A percentile compares a stretch with the other conserved stretches of the same genome.
Conservation (phyloP, 768 basidiomycete species). For the Boletus reticulatus region DNA sequence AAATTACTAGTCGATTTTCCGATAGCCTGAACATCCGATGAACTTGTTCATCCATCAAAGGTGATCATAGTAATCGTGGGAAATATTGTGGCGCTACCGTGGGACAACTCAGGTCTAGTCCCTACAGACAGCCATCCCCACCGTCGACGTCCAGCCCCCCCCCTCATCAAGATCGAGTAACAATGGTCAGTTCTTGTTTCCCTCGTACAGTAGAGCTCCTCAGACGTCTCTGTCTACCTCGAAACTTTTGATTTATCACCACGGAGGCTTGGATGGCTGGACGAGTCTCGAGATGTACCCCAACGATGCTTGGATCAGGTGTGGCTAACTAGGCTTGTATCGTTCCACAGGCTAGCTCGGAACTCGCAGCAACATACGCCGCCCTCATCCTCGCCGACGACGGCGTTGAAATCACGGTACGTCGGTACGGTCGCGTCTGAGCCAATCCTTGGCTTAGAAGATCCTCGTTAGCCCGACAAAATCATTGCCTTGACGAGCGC, state of each 20-base stretch:
- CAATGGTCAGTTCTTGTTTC: conserved; percentile 25
- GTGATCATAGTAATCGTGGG: too few relatives aligned
- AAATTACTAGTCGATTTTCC: too few relatives aligned
- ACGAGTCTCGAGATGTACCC: conserved; percentile 8
- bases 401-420: conserved; percentile 92
- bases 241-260: not conserved
- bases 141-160: conserved; percentile 11
- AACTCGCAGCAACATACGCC: conserved; percentile 94
- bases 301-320: not conserved
- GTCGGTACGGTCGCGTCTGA: conserved; percentile 33
- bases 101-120: conserved; percentile 4
- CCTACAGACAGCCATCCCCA: not conserved
- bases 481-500: conserved; percentile 81
- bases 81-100: conserved; percentile 13
- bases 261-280: conserved; percentile 19
- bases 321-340: conserved; percentile 10
- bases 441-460: not conserved
- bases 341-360: conserved; percentile 47
- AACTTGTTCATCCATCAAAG: too few relatives aligned
- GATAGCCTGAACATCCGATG: too few relatives aligned
- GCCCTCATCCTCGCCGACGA: conserved; percentile 99
- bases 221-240: not conserved
- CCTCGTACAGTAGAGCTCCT: not conserved
- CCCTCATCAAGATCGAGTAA: conserved; percentile 8
- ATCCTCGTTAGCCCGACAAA: conserved; percentile 76